Conservation (phyloP, 306 rosid species). For the Myrica gale region DNA sequence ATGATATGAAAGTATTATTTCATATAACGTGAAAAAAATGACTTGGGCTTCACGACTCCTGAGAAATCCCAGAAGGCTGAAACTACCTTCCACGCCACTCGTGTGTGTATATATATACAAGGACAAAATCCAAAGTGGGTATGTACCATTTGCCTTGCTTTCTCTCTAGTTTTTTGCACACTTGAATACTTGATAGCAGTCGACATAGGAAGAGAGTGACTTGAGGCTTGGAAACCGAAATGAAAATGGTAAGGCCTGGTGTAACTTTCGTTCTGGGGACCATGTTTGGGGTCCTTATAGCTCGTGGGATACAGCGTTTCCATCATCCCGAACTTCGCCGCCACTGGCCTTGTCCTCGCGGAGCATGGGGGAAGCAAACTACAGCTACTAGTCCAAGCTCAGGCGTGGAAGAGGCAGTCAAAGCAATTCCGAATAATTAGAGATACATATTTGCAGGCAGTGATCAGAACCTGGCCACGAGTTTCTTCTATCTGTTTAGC, state of each 20-base stretch:
- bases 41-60: background rate
- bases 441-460: no score
- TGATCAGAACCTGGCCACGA: no score
- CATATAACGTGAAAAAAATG: background rate
- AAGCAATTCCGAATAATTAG: constrained; percentile 1
- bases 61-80: background rate
- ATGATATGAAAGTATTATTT: no score
- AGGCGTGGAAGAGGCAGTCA: background rate
- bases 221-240: no score
- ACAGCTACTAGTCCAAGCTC: background rate
- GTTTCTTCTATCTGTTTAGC: no score
- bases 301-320: constrained; percentile 10
- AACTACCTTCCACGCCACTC: background rate
- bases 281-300: constrained; percentile 35
- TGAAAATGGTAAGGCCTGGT: constrained; percentile 18
- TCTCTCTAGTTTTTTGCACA: no score
- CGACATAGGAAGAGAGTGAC: no score
- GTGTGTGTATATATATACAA: background rate
- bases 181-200: no score
- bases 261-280: constrained; percentile 39
- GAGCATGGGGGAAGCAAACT: constrained; percentile 6
- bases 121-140: constrained; percentile 3
- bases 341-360: constrained; percentile 28
- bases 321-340: constrained; percentile 23
- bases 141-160: no score